phyloP scores from a whole-genome alignment of 345 rosid genomes.

The Erodium maritimum region DNA sequence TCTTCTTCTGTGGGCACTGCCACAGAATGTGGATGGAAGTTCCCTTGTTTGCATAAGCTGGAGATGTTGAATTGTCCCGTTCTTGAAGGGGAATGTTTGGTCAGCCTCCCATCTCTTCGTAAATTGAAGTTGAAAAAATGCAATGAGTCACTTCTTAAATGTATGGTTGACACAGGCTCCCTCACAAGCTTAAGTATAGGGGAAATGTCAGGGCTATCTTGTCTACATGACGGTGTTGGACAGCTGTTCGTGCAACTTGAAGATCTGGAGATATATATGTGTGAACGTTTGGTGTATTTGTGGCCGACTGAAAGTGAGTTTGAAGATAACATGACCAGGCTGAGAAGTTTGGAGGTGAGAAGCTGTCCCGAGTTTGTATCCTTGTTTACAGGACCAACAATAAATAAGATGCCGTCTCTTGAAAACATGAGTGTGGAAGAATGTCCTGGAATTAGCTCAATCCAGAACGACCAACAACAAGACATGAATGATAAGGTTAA shows the following conservation, averaged over 20 bases:
- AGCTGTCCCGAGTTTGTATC: not conserved
- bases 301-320: no score
- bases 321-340: not conserved
- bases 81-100: not conserved
- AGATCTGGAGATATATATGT: no score
- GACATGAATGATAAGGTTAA: not conserved
- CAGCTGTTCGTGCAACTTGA: not conserved
- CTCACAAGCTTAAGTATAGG: not conserved
- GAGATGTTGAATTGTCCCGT: not conserved
- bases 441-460: not conserved
- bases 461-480: not conserved
- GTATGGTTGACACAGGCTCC: not conserved
- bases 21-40: not conserved
- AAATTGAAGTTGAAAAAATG: not conserved
- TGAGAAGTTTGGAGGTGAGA: not conserved
- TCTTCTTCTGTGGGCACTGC: no score
- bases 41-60: not conserved
- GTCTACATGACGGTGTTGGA: not conserved
- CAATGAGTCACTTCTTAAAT: not conserved
- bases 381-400: not conserved
- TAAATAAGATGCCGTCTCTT: not conserved
- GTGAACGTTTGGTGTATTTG: no score
- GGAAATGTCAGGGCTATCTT: not conserved
- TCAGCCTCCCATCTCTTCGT: not conserved
- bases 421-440: not conserved